These are phyloP conservation scores for Komagataella populi DNA, from an alignment of 805 yeast species.

Conservation along the genomic window DNA sequence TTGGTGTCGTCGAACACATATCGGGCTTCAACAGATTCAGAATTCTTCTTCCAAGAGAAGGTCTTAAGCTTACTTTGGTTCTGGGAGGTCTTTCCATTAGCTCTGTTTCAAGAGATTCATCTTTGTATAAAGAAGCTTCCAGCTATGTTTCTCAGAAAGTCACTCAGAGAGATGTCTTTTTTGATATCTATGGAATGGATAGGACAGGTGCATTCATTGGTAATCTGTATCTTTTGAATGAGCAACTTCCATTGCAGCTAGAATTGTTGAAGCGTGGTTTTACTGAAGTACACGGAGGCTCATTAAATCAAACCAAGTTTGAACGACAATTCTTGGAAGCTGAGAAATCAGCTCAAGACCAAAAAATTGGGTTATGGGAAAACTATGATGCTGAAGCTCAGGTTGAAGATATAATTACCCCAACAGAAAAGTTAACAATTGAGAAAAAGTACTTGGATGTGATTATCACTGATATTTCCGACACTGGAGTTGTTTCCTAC, in stretches of 20 bases:
- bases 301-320: constrained; percentile 44
- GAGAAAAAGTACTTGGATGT: constrained; percentile 31
- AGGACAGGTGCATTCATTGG: constrained; percentile 77
- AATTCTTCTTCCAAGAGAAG: constrained; percentile 58
- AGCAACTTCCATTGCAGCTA: constrained; percentile 41
- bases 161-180: constrained; percentile 61
- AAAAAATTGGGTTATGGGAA: constrained; percentile 55
- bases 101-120: constrained; percentile 16
- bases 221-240: constrained; percentile 39
- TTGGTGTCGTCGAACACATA: constrained; percentile 64
- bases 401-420: constrained; percentile 6
- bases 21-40: constrained; percentile 56
- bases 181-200: constrained; percentile 58
- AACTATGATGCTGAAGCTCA: constrained; percentile 22
- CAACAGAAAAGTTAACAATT: constrained; percentile 12
- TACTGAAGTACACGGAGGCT: constrained; percentile 50
- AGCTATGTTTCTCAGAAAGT: constrained; percentile 38
- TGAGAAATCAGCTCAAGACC: constrained; percentile 43
- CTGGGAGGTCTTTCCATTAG: constrained; percentile 56
- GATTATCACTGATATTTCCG: constrained; percentile 34
- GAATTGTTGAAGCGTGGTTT: constrained; percentile 48
- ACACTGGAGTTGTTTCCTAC: constrained; percentile 28
- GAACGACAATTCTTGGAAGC: constrained; percentile 43
- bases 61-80: constrained; percentile 52
- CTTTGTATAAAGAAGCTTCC: constrained; percentile 33